Base-by-base conservation (phyloP, 202 grass and related monocot species). In the Eragrostis tef region DNA sequence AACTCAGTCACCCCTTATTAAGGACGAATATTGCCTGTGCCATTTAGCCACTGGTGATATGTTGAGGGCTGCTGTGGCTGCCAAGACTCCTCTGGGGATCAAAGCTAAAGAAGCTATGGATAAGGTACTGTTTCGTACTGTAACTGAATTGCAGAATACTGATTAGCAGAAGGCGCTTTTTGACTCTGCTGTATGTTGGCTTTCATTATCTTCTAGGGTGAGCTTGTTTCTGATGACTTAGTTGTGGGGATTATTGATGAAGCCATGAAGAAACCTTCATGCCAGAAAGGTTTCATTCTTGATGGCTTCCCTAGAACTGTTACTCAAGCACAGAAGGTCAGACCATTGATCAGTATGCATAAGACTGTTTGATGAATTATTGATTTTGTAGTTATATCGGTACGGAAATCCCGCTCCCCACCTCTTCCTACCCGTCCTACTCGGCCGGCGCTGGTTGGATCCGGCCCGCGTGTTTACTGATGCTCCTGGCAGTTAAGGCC, bases 271-370 rank as follows among this genome's bases (percentile, higher is more conserved):
- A 98, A 88, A 82, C 86, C 94, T 67, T 98, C 94, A 65, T 98
- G 94, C 79, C 88, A 94, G 46, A 98, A 98, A 76, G 94, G 94
- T 74, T 98, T 98, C 85, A 98, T 98, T 83, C 94, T 98, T 71
- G 94, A 98, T 54, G 92, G 94, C 43, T 98, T 98, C 81, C 94
- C 94, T 63, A 88, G 92, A 87, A 98, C 92, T 82, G 92, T 98
- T 79, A 80, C 84, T 50, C 94, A 98, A n/a, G n/a, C n/a, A n/a
- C n/a, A n/a, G n/a, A n/a, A n/a, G n/a, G n/a, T n/a, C n/a, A n/a
- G n/a, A n/a, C n/a, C n/a, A n/a, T n/a, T n/a, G n/a, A n/a, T n/a
- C n/a, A n/a, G n/a, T n/a, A n/a, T n/a, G n/a, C n/a, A n/a, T n/a
- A n/a, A n/a, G n/a, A n/a, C n/a, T n/a, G n/a, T n/a, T n/a, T n/a